Percentiles rank a stretch among this genome's conserved stretches.
These are phyloP conservation scores for Shiraia bambusicola DNA, from an alignment of 2,329 filamentous ascomycete genomes.

Conservation along the genomic window DNA sequence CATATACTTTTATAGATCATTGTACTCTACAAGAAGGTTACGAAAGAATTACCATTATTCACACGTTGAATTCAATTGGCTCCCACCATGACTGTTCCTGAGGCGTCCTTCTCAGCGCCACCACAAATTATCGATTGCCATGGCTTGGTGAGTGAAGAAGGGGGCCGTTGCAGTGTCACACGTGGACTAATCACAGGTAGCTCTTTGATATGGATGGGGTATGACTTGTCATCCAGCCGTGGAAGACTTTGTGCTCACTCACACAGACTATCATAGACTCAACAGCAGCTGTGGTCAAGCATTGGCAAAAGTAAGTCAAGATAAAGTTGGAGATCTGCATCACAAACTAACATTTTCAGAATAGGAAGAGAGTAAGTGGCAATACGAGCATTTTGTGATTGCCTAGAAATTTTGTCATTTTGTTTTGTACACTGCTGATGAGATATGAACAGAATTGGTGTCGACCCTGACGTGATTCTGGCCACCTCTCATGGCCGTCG, in stretches of 20 bases:
- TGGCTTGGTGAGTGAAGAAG: conserved; percentile 44
- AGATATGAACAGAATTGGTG: conserved; percentile 58
- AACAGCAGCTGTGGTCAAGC: conserved; percentile 72
- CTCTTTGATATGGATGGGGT: conserved; percentile 42
- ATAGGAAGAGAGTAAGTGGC: conserved; percentile 82
- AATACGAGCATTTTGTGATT: conserved; percentile 59
- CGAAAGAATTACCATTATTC: neutral
- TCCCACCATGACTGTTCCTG: conserved; percentile 30
- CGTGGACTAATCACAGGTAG: conserved; percentile 19
- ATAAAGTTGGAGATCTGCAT: neutral
- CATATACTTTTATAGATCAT: too few species aligned
- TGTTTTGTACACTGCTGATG: neutral
- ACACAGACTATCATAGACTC: conserved; percentile 72
- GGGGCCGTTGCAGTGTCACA: neutral
- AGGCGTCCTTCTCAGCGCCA: conserved; percentile 46
- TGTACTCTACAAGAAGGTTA: too few species aligned
- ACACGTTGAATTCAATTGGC: neutral
- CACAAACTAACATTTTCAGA: conserved; percentile 46
- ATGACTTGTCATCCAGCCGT: neutral
- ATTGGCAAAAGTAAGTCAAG: conserved; percentile 66
- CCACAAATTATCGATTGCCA: conserved; percentile 44
- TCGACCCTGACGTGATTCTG: conserved; percentile 79
- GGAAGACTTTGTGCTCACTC: too few species aligned
- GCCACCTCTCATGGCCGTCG: conserved; percentile 88
- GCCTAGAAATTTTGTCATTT: neutral